Base-by-base conservation (phyloP, 2,329 filamentous ascomycete genomes). In the Pyricularia grisea region DNA sequence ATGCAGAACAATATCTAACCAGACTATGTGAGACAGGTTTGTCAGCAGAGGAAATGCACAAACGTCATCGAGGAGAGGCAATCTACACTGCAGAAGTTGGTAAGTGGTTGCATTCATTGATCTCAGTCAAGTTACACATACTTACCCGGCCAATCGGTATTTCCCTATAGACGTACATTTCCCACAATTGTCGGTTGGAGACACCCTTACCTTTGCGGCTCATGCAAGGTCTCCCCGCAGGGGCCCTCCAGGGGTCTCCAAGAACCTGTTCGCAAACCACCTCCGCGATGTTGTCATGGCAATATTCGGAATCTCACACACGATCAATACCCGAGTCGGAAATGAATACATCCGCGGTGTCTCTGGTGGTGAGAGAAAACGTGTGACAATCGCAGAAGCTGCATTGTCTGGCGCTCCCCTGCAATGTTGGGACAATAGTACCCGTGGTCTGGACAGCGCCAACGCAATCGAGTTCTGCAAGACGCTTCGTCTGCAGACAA, bases 31-130 rank as follows among this genome's bases (percentile, higher is more conserved):
- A 23, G n/a, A 70, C 70, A 84, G 87, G 89, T 73, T 84, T 92
- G 74, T 81, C 86, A 2, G 85, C 91, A 69, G 80, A 91, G 75
- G 86, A 92, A 75, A 94, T 95, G 91, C 87, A 91, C 79, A 87
- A 86, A 12, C 83, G 86, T 71, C 93, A 94, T 80, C 89, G 91
- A 31, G 92, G 92, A 72, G 92, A 96, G 79, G 91, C 91, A 71
- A 94, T 95, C 77, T 95, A 95, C 79, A 94, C 91, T 0, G 91
- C 91, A 70, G 92, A 95, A 77, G 89, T 92, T 36, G 65, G 65
- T 67, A 67, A 17, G 65, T 67, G 23, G 9, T 10, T 67, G 36
- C 65, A 36, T 50, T 27, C 23, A n/a, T 55, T 1, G 36, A 27
- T 4, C 23, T 25, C 14, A 7, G 4, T 50, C 12, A n/a, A 10